phyloP scores from a whole-genome alignment of 495 filamentous ascomycete species.

The Halenospora varia region DNA sequence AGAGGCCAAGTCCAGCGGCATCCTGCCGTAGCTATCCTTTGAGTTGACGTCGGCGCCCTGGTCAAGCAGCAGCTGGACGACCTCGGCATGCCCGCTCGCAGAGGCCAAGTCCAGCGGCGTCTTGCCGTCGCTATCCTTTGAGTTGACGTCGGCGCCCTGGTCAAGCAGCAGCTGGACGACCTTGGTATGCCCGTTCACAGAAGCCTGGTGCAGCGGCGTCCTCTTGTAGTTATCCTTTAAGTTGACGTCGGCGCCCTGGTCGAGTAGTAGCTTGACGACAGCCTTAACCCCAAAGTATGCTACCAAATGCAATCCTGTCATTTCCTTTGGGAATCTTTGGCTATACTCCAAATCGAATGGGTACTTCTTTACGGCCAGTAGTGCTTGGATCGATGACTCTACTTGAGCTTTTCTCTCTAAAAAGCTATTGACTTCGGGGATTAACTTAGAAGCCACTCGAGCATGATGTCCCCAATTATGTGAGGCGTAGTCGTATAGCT shows the following conservation, averaged over 20 bases:
- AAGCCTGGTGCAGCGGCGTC: constrained; percentile 33
- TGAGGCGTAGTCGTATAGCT: constrained; percentile 13
- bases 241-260: constrained; percentile 8
- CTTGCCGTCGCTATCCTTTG: constrained; percentile 19
- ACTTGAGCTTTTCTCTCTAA: constrained; percentile 19
- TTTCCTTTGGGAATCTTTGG: too few species aligned
- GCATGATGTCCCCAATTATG: constrained; percentile 36
- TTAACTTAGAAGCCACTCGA: constrained; percentile 10
- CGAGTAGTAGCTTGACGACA: neutral
- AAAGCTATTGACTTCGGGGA: constrained; percentile 12
- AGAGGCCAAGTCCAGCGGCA: neutral
- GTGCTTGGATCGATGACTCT: constrained; percentile 15
- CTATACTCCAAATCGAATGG: too few species aligned
- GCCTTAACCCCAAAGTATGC: constrained; percentile 26
- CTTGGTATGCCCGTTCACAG: constrained; percentile 28
- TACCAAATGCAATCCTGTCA: constrained; percentile 20
- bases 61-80: constrained; percentile 25
- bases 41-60: constrained; percentile 2
- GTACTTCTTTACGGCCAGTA: constrained; percentile 10
- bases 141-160: constrained; percentile 19
- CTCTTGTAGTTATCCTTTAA: constrained; percentile 17
- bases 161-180: constrained; percentile 26
- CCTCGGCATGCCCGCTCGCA: constrained; percentile 27
- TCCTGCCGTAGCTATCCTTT: neutral
- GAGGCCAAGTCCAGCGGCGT: constrained; percentile 12